Evolutionary conservation across 2,329 filamentous ascomycete species (phyloP), one percentile per base, ranked within the genome.

Genomic region (Penicillium sp.): DNA sequence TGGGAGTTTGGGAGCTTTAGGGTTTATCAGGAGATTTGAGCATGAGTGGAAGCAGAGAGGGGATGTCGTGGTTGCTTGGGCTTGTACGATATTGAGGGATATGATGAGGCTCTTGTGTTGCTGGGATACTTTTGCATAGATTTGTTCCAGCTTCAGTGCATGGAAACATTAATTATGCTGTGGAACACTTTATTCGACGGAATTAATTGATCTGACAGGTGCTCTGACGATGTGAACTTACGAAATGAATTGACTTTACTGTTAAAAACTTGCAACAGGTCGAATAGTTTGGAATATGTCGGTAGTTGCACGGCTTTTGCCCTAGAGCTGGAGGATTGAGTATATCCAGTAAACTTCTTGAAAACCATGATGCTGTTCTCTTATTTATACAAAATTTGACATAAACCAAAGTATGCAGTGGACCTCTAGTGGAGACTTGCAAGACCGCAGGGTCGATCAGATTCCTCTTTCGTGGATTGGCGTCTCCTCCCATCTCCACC

Each of bases 1-100:
- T 91, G 84, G 88, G 86, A 85, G 75, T 88, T 89, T 75, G 84
- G 82, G 2, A 73, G 77, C 7, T 88, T 89, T 64, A 78, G 84
- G 63, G 82, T 89, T 2, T 89, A 87, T 70, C 75, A 80, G 65
- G 74, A 77, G 57, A 25, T 42, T 55, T 63, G 53, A 38, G n/a
- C 19, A 19, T 22, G 19, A 22, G 16, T 14, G 16, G 33, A 6
- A 11, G 33, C 19, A 1, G 1, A 22, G 11, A 2, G 1, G 16
- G 37, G 1, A 40, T n/a, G 19, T 22, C 1, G 19, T 22, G 37
- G 37, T 42, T 42, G 51, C 35, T 52, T 26, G 14, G 30, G 51
- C 14, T 53, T 42, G 25, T 28, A 48, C 6, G 16, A 48, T 30
- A 28, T 45, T 45, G 40, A 19, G 2, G 13, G 40, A 43, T 25